Conservation (phyloP, 129 eudicot species). For the Flaveria ramosissima region DNA sequence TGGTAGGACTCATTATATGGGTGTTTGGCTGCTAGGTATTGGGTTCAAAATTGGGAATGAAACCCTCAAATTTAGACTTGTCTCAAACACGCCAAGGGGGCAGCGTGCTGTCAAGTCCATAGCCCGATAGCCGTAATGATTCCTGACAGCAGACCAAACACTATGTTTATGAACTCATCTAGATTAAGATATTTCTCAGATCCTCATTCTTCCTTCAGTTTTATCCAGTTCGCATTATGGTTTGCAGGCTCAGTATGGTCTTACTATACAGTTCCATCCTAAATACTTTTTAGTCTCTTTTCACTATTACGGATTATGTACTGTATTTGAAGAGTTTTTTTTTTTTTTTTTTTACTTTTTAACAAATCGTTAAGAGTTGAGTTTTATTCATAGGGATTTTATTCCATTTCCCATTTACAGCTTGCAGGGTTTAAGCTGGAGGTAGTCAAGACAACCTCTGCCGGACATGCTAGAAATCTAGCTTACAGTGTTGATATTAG, state of each 20-base stretch:
- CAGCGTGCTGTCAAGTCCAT: constrained; percentile 6
- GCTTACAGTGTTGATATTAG: constrained; percentile 83
- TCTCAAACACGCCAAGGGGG: background rate
- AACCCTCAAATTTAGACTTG: background rate
- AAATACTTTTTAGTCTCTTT: constrained; percentile 1
- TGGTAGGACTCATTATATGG: background rate
- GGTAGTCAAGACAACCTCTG: constrained; percentile 93
- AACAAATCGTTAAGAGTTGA: background rate
- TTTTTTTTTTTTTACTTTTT: background rate
- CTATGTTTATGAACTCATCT: background rate
- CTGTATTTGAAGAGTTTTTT: background rate
- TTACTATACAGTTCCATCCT: background rate
- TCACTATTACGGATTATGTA: background rate
- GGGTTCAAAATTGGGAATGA: background rate
- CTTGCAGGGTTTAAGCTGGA: constrained; percentile 94
- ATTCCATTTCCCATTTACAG: constrained; percentile 41
- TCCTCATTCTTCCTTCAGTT: constrained; percentile 10
- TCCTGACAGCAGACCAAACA: background rate
- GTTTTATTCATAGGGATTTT: constrained; percentile 7
- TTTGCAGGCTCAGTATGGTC: background rate
- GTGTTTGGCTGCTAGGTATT: constrained; percentile 1
- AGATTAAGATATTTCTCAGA: constrained; percentile 2
- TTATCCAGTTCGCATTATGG: background rate
- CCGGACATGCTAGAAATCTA: constrained; percentile 96
- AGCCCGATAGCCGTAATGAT: background rate